These are phyloP conservation scores for Zostera marina DNA, from an alignment of 116 monocot species.

Conservation along the genomic window DNA sequence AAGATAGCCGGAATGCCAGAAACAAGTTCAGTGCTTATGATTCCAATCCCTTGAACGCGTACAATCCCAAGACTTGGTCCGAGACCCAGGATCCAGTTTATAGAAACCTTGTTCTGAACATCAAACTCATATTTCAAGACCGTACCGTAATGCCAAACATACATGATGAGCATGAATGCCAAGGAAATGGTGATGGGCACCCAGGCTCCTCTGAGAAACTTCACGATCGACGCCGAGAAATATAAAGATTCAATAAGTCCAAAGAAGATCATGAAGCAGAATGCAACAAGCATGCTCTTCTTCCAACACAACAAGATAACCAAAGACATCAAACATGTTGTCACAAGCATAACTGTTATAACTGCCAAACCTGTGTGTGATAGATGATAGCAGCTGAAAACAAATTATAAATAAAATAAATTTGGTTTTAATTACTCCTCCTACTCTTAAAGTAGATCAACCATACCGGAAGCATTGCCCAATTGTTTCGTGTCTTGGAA, in stretches of 20 bases:
- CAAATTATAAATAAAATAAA: background rate
- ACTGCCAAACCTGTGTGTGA: constrained; percentile 31
- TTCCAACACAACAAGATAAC: constrained; percentile 45
- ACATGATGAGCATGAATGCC: constrained; percentile 42
- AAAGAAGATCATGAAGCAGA: constrained; percentile 28
- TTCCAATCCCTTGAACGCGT: constrained; percentile 44
- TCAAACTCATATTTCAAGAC: constrained; percentile 34
- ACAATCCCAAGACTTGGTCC: constrained; percentile 54
- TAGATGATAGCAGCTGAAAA: background rate
- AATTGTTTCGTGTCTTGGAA: constrained; percentile 78
- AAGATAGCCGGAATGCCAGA: constrained; percentile 53
- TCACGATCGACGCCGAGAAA: constrained; percentile 34
- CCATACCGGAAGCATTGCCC: constrained; percentile 79
- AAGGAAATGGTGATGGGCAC: constrained; percentile 31
- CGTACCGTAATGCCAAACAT: constrained; percentile 48
- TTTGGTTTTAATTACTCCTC: too few species aligned
- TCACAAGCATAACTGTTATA: constrained; percentile 44
- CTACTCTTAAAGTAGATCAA: background rate
- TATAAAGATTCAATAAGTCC: constrained; percentile 26
- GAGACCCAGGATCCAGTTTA: constrained; percentile 44
- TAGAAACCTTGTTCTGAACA: constrained; percentile 50
- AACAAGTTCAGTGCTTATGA: constrained; percentile 43
- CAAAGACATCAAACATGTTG: constrained; percentile 49
- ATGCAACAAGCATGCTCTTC: constrained; percentile 11
- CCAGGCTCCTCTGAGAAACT: constrained; percentile 49